These are phyloP conservation scores for Gremmenia infestans DNA, from an alignment of 2,329 filamentous ascomycete genomes.

Conservation along the genomic window DNA sequence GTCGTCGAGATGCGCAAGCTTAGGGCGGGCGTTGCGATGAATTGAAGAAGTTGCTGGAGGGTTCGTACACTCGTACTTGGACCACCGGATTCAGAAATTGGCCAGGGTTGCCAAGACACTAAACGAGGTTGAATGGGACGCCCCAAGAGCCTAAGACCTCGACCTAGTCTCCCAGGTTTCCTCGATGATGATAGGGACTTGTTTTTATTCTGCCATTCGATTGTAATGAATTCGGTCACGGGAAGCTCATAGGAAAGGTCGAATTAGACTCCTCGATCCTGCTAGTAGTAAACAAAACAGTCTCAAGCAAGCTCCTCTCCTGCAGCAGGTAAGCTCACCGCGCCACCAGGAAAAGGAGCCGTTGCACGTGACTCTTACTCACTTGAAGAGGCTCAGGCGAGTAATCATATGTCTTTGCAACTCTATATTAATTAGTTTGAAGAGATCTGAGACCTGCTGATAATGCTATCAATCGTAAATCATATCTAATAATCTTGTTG, in stretches of 20 bases:
- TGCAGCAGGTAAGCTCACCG: not conserved
- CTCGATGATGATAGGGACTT: too few relatives aligned
- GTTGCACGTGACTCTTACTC: not conserved
- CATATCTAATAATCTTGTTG: not conserved
- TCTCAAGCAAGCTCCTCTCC: not conserved
- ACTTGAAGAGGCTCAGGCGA: not conserved
- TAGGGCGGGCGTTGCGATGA: slow-evolving; percentile 13
- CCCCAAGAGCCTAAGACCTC: too few relatives aligned
- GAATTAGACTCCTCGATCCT: too few relatives aligned
- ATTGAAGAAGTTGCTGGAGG: slow-evolving; percentile 19
- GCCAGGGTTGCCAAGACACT: too few relatives aligned
- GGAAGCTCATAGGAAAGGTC: too few relatives aligned
- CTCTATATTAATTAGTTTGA: not conserved
- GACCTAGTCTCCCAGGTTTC: too few relatives aligned
- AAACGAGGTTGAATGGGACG: too few relatives aligned
- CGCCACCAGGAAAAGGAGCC: not conserved
- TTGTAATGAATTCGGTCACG: too few relatives aligned
- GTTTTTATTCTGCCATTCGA: too few relatives aligned
- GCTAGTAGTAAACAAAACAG: not conserved
- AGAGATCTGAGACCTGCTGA: not conserved
- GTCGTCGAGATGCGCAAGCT: slow-evolving; percentile 15
- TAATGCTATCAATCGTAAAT: too few relatives aligned
- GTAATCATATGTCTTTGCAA: not conserved
- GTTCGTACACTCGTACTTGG: slow-evolving; percentile 2
- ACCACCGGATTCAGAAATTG: not conserved